Base-by-base conservation (phyloP, 2,329 filamentous ascomycete species). In the Conoideocrella luteorostrata region DNA sequence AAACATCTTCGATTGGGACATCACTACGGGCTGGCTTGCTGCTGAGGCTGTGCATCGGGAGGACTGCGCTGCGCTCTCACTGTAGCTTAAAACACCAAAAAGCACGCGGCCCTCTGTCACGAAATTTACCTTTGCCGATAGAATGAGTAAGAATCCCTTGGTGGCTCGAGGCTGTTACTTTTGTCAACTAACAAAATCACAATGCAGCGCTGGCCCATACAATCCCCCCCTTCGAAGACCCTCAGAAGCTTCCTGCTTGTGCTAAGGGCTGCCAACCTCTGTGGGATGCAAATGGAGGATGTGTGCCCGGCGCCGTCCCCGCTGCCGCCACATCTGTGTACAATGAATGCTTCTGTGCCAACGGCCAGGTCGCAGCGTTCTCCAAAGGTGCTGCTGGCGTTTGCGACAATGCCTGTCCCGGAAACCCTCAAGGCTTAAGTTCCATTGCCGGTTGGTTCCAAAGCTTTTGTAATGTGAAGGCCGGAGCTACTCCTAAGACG, bases 311-410 rank as follows among this genome's bases (percentile, higher is more conserved):
- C 4, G 71, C 66, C 20, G 69, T 64, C 4, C 61, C 74, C 5
- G 61, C 65, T 6, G 70, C 72, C 39, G 69, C 72, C 38, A 60
- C 73, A 32, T 56, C 62, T 17, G 74, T 70, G 34, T 87, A 84
- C 60, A 70, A 78, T 41, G 69, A 72, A 28, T 94, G 88, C 65
- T 89, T 94, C 67, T 95, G 88, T 67, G 67, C 72, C 53, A 79
- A 84, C 39, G 50, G 70, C 11, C 67, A 73, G 18, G 72, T 93
- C 3, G 66, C 71, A 4, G 62, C 71, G 7, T 80, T 88, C 44
- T 74, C 76, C 24, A 66, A 68, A 10, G 46, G 33, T 5, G 70
- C 74, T 4, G 65, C 70, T 4, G 77, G 77, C 4, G 74, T 86
- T 12, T 90, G 87, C 64, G 75, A 80, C 47, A 55, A 65, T 13